Conservation (phyloP, 768 basidiomycete genomes). For the Pisolithus albus region DNA sequence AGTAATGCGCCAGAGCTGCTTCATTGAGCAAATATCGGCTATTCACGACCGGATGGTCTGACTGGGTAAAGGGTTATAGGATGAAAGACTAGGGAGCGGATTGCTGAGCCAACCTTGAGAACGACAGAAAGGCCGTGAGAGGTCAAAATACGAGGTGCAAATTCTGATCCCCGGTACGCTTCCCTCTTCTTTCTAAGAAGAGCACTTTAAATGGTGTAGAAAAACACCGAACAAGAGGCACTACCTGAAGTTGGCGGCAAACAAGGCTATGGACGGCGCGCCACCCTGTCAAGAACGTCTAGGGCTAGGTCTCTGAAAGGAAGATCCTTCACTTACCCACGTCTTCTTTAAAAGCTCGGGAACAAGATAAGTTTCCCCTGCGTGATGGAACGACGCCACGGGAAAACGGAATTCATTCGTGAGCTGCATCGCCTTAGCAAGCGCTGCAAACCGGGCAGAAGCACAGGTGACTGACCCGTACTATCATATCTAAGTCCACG, state of each 20-base stretch:
- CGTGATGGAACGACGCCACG: constrained; percentile 72
- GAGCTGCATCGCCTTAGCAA: constrained; percentile 34
- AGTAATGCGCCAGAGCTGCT: constrained; percentile 66
- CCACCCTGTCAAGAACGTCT: constrained; percentile 36
- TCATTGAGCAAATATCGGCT: constrained; percentile 65
- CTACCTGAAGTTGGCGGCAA: constrained; percentile 47
- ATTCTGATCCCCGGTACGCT: constrained; percentile 74
- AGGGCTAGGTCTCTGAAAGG: background rate
- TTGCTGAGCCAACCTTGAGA: constrained; percentile 52
- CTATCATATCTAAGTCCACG: constrained; percentile 66
- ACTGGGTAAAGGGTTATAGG: constrained; percentile 30
- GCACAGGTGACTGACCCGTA: constrained; percentile 44
- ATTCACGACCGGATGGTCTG: constrained; percentile 53
- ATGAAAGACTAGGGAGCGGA: background rate
- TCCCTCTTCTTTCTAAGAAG: constrained; percentile 64
- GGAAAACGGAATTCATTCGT: constrained; percentile 83
- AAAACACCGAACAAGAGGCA: background rate
- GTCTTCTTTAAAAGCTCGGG: constrained; percentile 67
- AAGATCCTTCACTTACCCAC: constrained; percentile 36
- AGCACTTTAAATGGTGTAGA: background rate
- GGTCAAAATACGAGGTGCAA: constrained; percentile 68
- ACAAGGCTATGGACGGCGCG: constrained; percentile 72
- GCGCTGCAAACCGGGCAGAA: background rate
- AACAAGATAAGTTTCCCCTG: constrained; percentile 77
- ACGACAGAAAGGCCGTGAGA: constrained; percentile 60